Base-by-base conservation (phyloP, 1,284 basidiomycete species). In the Cystobasidium sp. region DNA sequence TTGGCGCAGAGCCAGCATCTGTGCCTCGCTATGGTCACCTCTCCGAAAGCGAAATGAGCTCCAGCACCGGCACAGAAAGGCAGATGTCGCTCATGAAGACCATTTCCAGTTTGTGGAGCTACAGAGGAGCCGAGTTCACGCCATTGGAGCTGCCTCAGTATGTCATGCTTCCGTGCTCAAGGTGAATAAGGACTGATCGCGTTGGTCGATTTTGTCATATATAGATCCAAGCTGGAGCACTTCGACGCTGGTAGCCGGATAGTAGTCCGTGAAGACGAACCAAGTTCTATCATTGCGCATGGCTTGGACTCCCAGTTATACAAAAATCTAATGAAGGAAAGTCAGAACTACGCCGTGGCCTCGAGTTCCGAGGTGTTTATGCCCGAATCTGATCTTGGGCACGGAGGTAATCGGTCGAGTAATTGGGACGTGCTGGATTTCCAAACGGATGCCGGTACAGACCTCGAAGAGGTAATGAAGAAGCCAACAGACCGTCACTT, bases 221-320 rank as follows among this genome's bases (percentile, higher is more conserved):
- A 41, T 53, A 73, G 70, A 22, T 62, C 52, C 39, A 62, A 61
- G 10, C 18, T 84, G 0, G 94, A 96, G 79, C 94, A 97, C 80
- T 90, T 99, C 64, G 98, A 98, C 83, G 88, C 93, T 41, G 96
- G 98, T 81, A 95, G 93, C 16, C 90, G 91, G 0, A 96, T 98
- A 87, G 90, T 98, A 63, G 91, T 99, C 37, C 88, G 97, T 24
- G 96, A 95, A 62, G 95, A 98, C 81, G 97, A 99, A 82, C 97
- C 97, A 3, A 97, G 94, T 0, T 97, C 94, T 9, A 97, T 99
- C 79, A 96, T 99, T 77, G 96, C 97, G 3, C 89, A 98, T 70
- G 94, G 94, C 9, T 85, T 99, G 58, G 93, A 91, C 90, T 94
- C 79, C 78, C 58, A 53, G 16, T 37, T 63, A 10, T 71, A 71